Base-by-base conservation (phyloP, 345 rosid species). In the Zanthoxylum bungeanum region DNA sequence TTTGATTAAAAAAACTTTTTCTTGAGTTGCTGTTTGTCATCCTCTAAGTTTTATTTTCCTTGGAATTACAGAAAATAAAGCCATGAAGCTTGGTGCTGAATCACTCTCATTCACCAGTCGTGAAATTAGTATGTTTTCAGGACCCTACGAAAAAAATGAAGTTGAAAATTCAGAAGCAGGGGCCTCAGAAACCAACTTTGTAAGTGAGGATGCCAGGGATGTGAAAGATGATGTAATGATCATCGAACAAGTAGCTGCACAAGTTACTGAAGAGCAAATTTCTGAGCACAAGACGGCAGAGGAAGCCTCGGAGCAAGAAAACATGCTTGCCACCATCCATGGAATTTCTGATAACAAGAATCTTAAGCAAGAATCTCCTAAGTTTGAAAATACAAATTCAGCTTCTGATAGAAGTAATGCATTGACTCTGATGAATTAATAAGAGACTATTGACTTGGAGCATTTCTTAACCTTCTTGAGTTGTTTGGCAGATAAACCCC, bases 361-460 rank as follows among this genome's bases (percentile, higher is more conserved):
- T 42, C 1, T 12, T 42, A 3, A 42, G 14, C 11, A 12, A 10
- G 47, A 42, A 42, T 12, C 47, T 42, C 14, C 17, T 1, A 42
- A 10, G 17, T 5, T 33, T 22, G 70, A 64, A 42, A 25, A 10
- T 42, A 55, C 25, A 52, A 61, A 39, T 58, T 49, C 74, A 46
- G 56, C 17, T 64, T 8, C 30, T 19, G 46, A 24, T 30, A 31
- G 7, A 67, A 80, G 80, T 78, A 66, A 37, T 40, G 14, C 55
- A 39, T 27, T 11, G 8, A 31, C 3, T 40, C 8, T 21, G 44
- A 44, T 22, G 53, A 59, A 11, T 47, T 8, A 47, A 11, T 16
- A 5, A n/a, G 8, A 25, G 25, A 42, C 21, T 42, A 7, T 58
- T 8, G 7, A 68, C 61, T 37, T 2, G 0, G 28, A 11, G 21